phyloP scores from a whole-genome alignment of 2,329 filamentous ascomycete species.

The Rutstroemia sp. region DNA sequence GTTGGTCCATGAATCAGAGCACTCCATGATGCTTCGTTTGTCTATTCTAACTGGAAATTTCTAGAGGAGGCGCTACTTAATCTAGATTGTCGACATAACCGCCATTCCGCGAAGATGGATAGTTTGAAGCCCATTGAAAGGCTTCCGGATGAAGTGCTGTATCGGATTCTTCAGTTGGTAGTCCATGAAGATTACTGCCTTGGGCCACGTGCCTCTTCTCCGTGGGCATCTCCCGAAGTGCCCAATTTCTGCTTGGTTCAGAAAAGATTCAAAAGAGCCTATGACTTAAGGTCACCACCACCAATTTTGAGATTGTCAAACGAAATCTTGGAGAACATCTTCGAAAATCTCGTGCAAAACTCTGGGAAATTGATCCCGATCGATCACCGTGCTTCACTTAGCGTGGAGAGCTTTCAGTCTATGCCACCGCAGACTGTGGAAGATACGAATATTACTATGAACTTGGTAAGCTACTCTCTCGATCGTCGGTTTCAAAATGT shows the following conservation, averaged over 20 bases:
- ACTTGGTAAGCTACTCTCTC: conserved; percentile 27
- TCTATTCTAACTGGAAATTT: background rate
- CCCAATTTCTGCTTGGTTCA: conserved; percentile 7
- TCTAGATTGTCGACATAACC: too few species aligned
- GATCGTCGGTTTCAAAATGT: background rate
- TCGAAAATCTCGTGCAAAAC: conserved; percentile 38
- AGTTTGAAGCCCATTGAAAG: conserved; percentile 5
- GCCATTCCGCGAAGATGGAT: background rate
- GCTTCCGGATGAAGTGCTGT: conserved; percentile 10
- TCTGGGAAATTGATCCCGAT: conserved; percentile 42
- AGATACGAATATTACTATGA: conserved; percentile 33
- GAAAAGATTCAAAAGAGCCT: conserved; percentile 9
- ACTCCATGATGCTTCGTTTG: too few species aligned
- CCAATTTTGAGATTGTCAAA: conserved; percentile 14
- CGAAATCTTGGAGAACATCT: conserved; percentile 11
- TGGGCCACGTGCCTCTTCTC: background rate
- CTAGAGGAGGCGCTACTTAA: background rate
- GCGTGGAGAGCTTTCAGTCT: conserved; percentile 43
- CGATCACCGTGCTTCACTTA: conserved; percentile 42
- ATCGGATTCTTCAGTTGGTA: conserved; percentile 6
- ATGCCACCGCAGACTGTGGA: conserved; percentile 22
- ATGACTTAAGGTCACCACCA: conserved; percentile 8
- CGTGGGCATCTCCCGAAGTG: conserved; percentile 3
- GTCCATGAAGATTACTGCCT: conserved; percentile 2
- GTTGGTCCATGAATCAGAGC: too few species aligned